phyloP scores from a whole-genome alignment of 73 alveolate species.

The Effrenium voratum region DNA sequence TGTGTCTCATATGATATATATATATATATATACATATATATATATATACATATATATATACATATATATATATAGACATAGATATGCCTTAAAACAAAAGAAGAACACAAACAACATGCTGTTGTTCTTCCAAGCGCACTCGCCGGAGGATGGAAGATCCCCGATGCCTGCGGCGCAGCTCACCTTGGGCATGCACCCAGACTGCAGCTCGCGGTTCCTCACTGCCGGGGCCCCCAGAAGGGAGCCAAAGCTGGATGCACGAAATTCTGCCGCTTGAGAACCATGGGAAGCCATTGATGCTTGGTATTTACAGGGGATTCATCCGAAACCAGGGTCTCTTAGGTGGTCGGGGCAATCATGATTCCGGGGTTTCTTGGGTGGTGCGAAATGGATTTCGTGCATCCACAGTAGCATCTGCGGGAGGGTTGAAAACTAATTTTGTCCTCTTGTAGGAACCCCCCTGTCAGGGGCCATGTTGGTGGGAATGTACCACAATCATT shows the following conservation, averaged over 20 bases:
- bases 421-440: neutral
- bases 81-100: too few relatives aligned
- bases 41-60: neutral
- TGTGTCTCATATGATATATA: neutral
- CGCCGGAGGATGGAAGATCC: constrained; percentile 27
- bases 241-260: neutral
- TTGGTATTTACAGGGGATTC: neutral
- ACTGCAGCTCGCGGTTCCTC: constrained; percentile 70
- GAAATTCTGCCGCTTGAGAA: neutral
- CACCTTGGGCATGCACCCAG: constrained; percentile 75
- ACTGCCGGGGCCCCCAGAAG: neutral
- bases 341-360: neutral
- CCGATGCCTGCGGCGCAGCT: constrained; percentile 60
- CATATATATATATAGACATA: too few relatives aligned
- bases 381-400: neutral
- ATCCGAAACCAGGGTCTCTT: neutral
- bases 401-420: neutral
- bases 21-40: too few relatives aligned
- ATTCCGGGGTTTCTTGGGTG: neutral
- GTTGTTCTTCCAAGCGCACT: neutral
- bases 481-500: neutral
- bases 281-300: neutral
- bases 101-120: too few relatives aligned
- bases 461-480: neutral
- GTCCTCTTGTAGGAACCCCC: neutral